phyloP scores from a whole-genome alignment of 768 basidiomycete species.

The Suillus placidus region DNA sequence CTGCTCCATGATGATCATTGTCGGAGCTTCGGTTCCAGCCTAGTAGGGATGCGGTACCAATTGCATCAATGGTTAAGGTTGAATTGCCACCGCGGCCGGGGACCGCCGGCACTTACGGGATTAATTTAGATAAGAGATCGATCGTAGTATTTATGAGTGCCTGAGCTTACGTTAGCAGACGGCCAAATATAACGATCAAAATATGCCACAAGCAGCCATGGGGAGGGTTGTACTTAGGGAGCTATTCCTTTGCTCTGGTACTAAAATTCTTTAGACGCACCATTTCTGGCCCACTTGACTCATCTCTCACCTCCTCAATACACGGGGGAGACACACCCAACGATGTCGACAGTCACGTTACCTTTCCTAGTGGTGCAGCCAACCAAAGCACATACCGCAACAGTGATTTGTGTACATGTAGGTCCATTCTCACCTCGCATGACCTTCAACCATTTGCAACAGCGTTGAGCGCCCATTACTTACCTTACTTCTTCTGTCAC shows the following conservation, averaged over 20 bases:
- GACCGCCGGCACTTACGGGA: conserved; percentile 9
- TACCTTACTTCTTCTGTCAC: conserved; percentile 2
- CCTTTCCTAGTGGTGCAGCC: conserved; percentile 56
- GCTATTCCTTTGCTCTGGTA: not conserved
- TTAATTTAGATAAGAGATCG: conserved; percentile 3
- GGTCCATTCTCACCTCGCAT: conserved; percentile 26
- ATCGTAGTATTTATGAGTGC: not conserved
- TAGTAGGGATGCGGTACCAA: not conserved
- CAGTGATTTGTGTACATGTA: conserved; percentile 90
- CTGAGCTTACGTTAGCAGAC: not conserved
- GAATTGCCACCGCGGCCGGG: conserved; percentile 10
- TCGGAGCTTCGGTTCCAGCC: not conserved
- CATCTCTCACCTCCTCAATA: not conserved
- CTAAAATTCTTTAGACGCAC: not conserved
- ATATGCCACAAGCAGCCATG: conserved; percentile 1
- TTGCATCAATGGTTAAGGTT: not conserved
- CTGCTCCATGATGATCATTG: conserved; percentile 29
- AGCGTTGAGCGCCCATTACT: not conserved
- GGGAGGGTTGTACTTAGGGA: not conserved
- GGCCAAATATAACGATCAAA: conserved; percentile 1
- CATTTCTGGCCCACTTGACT: not conserved
- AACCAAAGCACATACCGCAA: conserved; percentile 71
- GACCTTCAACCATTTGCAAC: not conserved
- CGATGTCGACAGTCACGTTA: not conserved
- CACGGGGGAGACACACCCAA: not conserved